Evolutionary conservation across 768 basidiomycete species (phyloP).

Genomic region (Psilocybe azurescens): DNA sequence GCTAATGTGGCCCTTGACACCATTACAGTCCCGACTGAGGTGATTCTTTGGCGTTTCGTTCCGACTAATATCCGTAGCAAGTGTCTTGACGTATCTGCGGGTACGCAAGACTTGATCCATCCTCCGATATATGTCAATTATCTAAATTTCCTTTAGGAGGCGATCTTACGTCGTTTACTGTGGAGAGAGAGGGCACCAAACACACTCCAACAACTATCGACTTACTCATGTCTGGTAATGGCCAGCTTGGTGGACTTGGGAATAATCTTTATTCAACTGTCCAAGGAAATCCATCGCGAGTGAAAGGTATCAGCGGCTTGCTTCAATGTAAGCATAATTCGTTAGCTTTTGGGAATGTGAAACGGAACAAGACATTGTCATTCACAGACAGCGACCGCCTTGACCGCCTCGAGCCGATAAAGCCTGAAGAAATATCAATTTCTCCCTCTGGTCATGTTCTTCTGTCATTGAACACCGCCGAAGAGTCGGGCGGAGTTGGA

Average conservation of each 20-base stretch:
- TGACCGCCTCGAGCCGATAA: conserved; percentile 65
- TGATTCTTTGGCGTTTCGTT: conserved; percentile 68
- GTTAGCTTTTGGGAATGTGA: not conserved
- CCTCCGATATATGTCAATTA: not conserved
- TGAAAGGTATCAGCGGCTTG: conserved; percentile 82
- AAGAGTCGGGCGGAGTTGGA: conserved; percentile 50
- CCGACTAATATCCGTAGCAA: conserved; percentile 54
- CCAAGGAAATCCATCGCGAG: conserved; percentile 71
- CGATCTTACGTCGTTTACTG: conserved; percentile 78
- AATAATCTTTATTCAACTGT: conserved; percentile 71
- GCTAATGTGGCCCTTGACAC: conserved; percentile 62
- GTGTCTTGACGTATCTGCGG: conserved; percentile 72
- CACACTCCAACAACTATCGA: conserved; percentile 37
- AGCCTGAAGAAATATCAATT: conserved; percentile 65
- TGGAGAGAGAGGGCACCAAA: conserved; percentile 49
- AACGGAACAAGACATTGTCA: conserved; percentile 1
- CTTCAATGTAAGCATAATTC: conserved; percentile 71
- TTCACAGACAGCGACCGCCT: conserved; percentile 67
- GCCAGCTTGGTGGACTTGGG: conserved; percentile 82
- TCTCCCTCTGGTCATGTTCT: conserved; percentile 81
- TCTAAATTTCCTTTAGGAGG: conserved; percentile 52
- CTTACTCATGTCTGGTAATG: conserved; percentile 81
- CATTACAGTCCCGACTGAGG: conserved; percentile 85
- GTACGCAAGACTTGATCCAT: conserved; percentile 33
- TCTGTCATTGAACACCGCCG: conserved; percentile 69